phyloP scores from a whole-genome alignment of 139 green algal species.

The Parachlorella kessleri region DNA sequence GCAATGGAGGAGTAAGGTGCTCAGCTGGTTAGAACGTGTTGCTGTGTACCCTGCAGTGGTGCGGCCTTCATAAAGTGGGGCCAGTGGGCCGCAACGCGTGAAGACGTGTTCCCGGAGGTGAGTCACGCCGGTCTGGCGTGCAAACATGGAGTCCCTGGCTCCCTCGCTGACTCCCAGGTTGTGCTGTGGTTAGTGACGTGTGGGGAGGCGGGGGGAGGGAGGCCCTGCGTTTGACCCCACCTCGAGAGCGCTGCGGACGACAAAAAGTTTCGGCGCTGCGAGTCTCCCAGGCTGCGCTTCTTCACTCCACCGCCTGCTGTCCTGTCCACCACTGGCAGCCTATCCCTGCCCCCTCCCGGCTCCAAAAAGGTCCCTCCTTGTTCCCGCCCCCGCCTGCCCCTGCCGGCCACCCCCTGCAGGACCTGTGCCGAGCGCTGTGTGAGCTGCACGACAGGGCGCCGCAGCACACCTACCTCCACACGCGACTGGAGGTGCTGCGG shows the following conservation, averaged over 20 bases:
- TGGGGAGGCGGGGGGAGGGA: neutral
- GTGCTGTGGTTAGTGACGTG: neutral
- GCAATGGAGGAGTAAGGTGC: neutral
- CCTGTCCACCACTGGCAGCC: neutral
- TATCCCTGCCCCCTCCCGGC: neutral
- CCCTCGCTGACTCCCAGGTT: neutral
- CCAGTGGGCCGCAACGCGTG: constrained; percentile 77
- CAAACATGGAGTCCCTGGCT: neutral
- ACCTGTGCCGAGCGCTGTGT: constrained; percentile 55
- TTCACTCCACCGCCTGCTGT: constrained; percentile 32
- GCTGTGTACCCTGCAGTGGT: constrained; percentile 38
- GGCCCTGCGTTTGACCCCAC: too few relatives aligned
- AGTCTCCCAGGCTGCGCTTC: too few relatives aligned
- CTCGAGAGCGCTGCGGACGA: too few relatives aligned
- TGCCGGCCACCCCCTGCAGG: constrained; percentile 18
- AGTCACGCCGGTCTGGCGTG: too few relatives aligned
- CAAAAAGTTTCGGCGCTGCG: too few relatives aligned
- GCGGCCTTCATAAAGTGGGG: constrained; percentile 88
- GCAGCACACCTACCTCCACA: constrained; percentile 52
- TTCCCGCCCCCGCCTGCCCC: too few relatives aligned
- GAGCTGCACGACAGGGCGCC: constrained; percentile 81
- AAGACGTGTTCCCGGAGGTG: constrained; percentile 75
- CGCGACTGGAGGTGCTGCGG: constrained; percentile 54
- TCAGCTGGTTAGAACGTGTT: neutral
- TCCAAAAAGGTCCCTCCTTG: neutral